These are phyloP conservation scores for Fallopia convolvulus DNA, from an alignment of 148 eudicot species.

Conservation along the genomic window DNA sequence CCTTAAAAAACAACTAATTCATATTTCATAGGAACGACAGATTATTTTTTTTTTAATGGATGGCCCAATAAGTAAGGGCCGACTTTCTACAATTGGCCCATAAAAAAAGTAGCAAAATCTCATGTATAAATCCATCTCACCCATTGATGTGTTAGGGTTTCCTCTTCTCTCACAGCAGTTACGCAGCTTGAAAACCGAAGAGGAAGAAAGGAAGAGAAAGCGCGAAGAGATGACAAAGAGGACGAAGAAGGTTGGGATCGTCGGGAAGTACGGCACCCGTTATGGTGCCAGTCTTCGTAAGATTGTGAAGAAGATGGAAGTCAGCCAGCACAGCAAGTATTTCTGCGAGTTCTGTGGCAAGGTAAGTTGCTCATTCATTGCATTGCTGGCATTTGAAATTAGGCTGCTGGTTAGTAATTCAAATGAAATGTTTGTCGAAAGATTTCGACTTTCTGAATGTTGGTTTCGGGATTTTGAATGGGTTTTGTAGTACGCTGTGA, in stretches of 20 bases:
- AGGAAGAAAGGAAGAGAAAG: neutral
- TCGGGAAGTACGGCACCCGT: conserved; percentile 77
- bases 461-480: neutral
- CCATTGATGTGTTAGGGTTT: neutral
- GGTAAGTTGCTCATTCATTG: conserved; percentile 23
- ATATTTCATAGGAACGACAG: no score
- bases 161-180: neutral
- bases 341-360: conserved; percentile 95
- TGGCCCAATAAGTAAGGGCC: neutral
- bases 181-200: neutral
- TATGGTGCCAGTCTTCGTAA: conserved; percentile 96
- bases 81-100: neutral
- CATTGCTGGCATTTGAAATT: neutral
- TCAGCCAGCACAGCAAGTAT: conserved; percentile 90
- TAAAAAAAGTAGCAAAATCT: neutral
- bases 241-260: conserved; percentile 26
- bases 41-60: neutral
- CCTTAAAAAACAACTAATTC: no score
- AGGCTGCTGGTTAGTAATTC: neutral
- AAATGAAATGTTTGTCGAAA: neutral
- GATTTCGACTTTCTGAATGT: neutral
- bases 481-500: conserved; percentile 68
- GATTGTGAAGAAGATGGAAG: conserved; percentile 98
- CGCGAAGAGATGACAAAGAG: conserved; percentile 4
- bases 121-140: neutral